These are phyloP conservation scores for Yamadazyma dushanensis DNA, from an alignment of 1,139 yeast species.

Conservation along the genomic window DNA sequence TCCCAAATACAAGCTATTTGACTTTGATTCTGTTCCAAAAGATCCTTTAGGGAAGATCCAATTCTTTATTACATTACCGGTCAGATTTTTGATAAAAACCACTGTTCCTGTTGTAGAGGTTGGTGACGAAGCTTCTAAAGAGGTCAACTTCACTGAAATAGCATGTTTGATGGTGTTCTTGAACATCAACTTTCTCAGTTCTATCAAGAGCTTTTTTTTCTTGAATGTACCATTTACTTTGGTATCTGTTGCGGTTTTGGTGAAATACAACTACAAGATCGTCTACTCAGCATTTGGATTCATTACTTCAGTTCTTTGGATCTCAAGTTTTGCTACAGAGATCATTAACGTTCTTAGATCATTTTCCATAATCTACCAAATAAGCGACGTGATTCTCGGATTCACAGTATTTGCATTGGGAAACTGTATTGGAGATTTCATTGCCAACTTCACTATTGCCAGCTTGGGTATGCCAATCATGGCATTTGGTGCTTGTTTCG, in stretches of 20 bases:
- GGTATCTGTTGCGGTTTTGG: conserved; percentile 1
- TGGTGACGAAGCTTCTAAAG: not conserved
- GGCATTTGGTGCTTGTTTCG: conserved; percentile 95
- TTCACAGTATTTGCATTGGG: conserved; percentile 90
- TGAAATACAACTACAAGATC: conserved; percentile 8
- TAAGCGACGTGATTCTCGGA: conserved; percentile 83
- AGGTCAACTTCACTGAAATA: conserved; percentile 4
- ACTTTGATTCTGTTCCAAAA: conserved; percentile 3
- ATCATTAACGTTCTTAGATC: conserved; percentile 68
- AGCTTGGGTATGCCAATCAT: conserved; percentile 84
- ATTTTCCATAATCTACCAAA: conserved; percentile 55
- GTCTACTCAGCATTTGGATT: conserved; percentile 57
- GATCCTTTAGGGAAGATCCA: conserved; percentile 3
- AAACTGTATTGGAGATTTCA: conserved; percentile 85
- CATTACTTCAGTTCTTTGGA: conserved; percentile 66
- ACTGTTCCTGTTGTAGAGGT: conserved; percentile 11
- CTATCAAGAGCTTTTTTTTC: conserved; percentile 3
- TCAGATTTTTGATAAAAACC: conserved; percentile 7
- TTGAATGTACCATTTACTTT: conserved; percentile 5
- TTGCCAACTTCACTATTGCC: conserved; percentile 83
- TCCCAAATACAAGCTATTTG: not conserved
- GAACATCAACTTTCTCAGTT: conserved; percentile 10
- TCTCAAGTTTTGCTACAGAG: conserved; percentile 74
- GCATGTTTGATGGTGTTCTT: conserved; percentile 7
- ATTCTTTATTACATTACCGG: conserved; percentile 10